Percentiles rank a stretch among this genome's conserved stretches.
Evolutionary conservation across 1,284 basidiomycete species (phyloP).

Genomic region (Trametes versicolor): DNA sequence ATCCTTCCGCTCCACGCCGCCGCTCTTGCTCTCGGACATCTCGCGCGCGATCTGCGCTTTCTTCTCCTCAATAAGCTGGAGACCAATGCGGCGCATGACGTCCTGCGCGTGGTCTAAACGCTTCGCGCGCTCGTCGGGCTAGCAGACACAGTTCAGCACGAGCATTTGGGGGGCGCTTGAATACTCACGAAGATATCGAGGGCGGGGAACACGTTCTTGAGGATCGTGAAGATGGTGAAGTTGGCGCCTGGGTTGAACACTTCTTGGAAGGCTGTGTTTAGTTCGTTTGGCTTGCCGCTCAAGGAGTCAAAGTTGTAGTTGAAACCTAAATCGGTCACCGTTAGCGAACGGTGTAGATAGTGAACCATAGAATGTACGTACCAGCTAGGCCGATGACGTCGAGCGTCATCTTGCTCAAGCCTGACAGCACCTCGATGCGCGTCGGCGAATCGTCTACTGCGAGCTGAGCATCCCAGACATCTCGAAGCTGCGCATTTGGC

Average conservation of each 20-base stretch:
- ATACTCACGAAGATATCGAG: slow-evolving; percentile 31
- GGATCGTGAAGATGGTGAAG: slow-evolving; percentile 16
- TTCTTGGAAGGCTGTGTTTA: slow-evolving; percentile 50
- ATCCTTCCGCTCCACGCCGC: slow-evolving; percentile 75
- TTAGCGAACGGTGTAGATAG: neutral
- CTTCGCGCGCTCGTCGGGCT: slow-evolving; percentile 14
- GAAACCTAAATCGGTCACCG: slow-evolving; percentile 49
- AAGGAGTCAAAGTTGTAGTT: slow-evolving; percentile 58
- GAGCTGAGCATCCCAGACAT: slow-evolving; percentile 37
- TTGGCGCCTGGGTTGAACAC: slow-evolving; percentile 23
- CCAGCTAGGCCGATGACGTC: slow-evolving; percentile 62
- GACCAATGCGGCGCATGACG: slow-evolving; percentile 49
- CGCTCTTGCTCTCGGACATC: slow-evolving; percentile 43
- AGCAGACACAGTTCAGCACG: neutral
- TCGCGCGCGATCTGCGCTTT: slow-evolving; percentile 55
- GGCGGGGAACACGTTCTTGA: slow-evolving; percentile 23
- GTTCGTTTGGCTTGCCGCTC: slow-evolving; percentile 46
- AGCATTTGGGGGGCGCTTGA: neutral
- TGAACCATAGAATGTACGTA: slow-evolving; percentile 6
- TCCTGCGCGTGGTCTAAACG: slow-evolving; percentile 36
- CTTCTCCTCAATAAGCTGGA: slow-evolving; percentile 51
- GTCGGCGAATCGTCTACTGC: slow-evolving; percentile 14
- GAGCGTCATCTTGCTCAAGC: slow-evolving; percentile 54
- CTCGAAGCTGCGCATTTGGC: slow-evolving; percentile 40
- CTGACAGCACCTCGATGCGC: slow-evolving; percentile 52